Base-by-base conservation (phyloP, 2,329 filamentous ascomycete species). In the Ophiostoma tasmaniense region DNA sequence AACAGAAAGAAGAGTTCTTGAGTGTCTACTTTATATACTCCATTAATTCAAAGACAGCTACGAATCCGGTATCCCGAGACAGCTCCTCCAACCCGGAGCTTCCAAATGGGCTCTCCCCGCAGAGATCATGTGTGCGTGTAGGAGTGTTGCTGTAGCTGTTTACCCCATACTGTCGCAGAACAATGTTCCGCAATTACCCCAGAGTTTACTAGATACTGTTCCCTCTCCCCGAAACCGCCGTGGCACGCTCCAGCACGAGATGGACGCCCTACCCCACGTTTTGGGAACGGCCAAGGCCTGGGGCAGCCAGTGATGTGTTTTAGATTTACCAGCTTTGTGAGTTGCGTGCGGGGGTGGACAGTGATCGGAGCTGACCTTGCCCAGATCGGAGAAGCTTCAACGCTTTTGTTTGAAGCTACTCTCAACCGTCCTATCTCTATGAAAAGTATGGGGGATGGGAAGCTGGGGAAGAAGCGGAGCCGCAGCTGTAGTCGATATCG, bases 11-110 rank as follows among this genome's bases (percentile, higher is more conserved):
- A 11, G 22, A 7, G 1, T 13, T 3, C n/a, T 28, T 2, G 2
- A 14, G 50, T 11, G 50, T 1, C 42, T 55, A 13, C 22, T 28
- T 25, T 61, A 61, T 61, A 61, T 22, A 55, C n/a, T 52, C 2
- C n/a, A 14, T 55, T 3, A 25, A 4, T 2, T 13, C 11, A 2
- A 25, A 55, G 22, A 37, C 61, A 39, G 28, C 37, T 37, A 35
- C 30, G 11, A 64, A 64, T 64, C 30, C 61, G 61, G 61, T 64
- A 35, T 35, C 61, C 61, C 61, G 61, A 64, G 61, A 61, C 8
- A 17, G 25, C 4, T 61, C 14, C 13, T 25, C 25, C 25, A 30
- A 25, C 13, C 22, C 55, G 55, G 55, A 61, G 55, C 55, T 61
- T 61, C 55, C 55, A 22, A 61, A 61, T 33, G 25, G 55, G 55